Evolutionary conservation across 768 basidiomycete genomes (phyloP).

Genomic region (Multifurca ochricompacta): DNA sequence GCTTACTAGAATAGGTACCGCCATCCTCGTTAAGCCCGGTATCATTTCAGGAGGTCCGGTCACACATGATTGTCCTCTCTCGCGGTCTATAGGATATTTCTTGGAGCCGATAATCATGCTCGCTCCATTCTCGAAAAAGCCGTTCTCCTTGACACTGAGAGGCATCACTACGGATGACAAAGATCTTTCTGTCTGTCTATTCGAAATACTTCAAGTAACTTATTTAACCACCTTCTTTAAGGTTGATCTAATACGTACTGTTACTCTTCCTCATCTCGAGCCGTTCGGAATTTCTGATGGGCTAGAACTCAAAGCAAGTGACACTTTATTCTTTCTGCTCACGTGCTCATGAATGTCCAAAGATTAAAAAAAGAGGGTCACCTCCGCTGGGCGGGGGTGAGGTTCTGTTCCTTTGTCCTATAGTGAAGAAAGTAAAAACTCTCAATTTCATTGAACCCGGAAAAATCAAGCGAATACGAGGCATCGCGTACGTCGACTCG

Average conservation of each 20-base stretch:
- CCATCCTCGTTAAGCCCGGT: conserved; percentile 87
- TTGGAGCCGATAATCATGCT: conserved; percentile 85
- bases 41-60: conserved; percentile 77
- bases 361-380: conserved; percentile 95
- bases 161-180: conserved; percentile 91
- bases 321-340: not conserved
- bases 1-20: conserved; percentile 54
- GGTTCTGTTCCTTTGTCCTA: conserved; percentile 86
- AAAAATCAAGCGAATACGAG: conserved; percentile 89
- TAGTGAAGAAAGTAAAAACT: conserved; percentile 86
- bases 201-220: not conserved
- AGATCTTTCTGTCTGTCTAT: conserved; percentile 71
- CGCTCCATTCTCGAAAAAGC: conserved; percentile 87
- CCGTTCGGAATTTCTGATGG: conserved; percentile 87
- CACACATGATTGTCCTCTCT: conserved; percentile 81
- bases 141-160: conserved; percentile 69
- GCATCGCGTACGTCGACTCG: conserved; percentile 69
- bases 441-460: conserved; percentile 89
- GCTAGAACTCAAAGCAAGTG: conserved; percentile 71
- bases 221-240: conserved; percentile 26
- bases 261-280: conserved; percentile 85
- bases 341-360: not conserved
- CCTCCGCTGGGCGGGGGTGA: conserved; percentile 90
- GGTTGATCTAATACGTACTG: conserved; percentile 86
- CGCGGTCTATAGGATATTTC: conserved; percentile 90